Conservation (phyloP, 2,329 filamentous ascomycete species). For the Mycosphaerella sp. region DNA sequence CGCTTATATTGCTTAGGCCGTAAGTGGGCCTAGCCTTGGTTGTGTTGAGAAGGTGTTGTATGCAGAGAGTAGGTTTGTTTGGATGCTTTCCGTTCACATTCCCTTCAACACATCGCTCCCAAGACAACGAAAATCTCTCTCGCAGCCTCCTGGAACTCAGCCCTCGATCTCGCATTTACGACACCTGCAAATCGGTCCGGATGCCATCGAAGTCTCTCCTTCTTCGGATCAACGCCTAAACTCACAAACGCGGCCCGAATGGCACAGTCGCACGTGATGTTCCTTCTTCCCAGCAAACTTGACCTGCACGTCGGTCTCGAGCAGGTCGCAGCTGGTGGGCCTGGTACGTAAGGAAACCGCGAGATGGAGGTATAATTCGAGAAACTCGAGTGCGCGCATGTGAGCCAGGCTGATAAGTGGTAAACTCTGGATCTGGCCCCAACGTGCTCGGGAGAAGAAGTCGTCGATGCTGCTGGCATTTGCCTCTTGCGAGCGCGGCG, state of each 20-base stretch:
- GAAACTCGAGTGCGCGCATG: neutral
- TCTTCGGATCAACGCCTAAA: conserved; percentile 1
- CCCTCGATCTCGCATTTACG: conserved; percentile 1
- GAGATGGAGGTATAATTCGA: neutral
- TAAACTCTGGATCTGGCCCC: too few relatives aligned
- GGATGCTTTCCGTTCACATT: too few relatives aligned
- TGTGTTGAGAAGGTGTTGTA: too few relatives aligned
- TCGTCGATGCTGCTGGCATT: neutral
- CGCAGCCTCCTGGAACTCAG: conserved; percentile 12
- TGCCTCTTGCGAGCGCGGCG: neutral
- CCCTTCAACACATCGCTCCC: conserved; percentile 3
- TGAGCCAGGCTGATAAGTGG: neutral
- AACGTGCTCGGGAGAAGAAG: too few relatives aligned
- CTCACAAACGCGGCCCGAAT: conserved; percentile 1
- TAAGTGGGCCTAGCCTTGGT: too few relatives aligned
- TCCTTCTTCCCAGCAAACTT: neutral
- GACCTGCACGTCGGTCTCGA: neutral
- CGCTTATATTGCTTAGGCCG: too few relatives aligned
- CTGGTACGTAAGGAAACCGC: neutral
- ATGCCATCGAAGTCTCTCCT: conserved; percentile 10
- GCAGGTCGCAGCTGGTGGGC: neutral
- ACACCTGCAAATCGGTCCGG: conserved; percentile 16
- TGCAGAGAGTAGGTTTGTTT: too few relatives aligned
- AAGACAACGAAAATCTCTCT: conserved; percentile 20
- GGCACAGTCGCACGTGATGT: conserved; percentile 5